Percentiles rank a stretch among this genome's conserved stretches.
Conservation (phyloP, 768 basidiomycete genomes). For the Podaxis sp. region DNA sequence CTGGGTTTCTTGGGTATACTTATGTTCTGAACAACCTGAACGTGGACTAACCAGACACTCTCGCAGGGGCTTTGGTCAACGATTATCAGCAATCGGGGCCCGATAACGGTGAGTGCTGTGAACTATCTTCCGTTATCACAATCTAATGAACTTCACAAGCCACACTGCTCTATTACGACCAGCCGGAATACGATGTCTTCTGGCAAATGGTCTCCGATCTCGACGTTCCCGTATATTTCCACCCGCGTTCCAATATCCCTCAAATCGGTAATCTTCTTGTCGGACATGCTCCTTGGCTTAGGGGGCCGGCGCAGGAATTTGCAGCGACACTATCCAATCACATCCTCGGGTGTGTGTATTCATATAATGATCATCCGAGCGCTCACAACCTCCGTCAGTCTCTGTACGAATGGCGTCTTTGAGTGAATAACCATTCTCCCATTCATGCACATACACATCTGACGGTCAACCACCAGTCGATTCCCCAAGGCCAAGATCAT, state of each 20-base stretch:
- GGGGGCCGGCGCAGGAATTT: constrained; percentile 34
- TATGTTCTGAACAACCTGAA: background rate
- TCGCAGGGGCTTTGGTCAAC: constrained; percentile 39
- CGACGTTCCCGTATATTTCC: constrained; percentile 39
- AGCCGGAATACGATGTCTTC: constrained; percentile 36
- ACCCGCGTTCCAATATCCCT: constrained; percentile 31
- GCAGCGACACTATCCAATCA: constrained; percentile 37
- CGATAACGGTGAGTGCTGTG: constrained; percentile 30
- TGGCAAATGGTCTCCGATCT: constrained; percentile 36
- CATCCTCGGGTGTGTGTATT: constrained; percentile 30
- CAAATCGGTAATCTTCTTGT: constrained; percentile 25
- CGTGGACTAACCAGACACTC: background rate
- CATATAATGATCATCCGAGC: background rate
- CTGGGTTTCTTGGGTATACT: constrained; percentile 38
- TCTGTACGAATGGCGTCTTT: constrained; percentile 40
- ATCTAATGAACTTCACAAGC: constrained; percentile 17
- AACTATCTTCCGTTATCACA: background rate
- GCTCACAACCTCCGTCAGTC: constrained; percentile 14
- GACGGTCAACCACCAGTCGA: constrained; percentile 27
- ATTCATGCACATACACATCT: background rate
- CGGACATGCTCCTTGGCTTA: constrained; percentile 32
- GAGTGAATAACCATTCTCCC: constrained; percentile 35
- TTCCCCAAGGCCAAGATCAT: constrained; percentile 41
- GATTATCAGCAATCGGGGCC: constrained; percentile 45
- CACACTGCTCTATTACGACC: constrained; percentile 36